Evolutionary conservation across 192 early-diverging fungal genomes (phyloP).

Genomic region (Chytriomyces sp.): DNA sequence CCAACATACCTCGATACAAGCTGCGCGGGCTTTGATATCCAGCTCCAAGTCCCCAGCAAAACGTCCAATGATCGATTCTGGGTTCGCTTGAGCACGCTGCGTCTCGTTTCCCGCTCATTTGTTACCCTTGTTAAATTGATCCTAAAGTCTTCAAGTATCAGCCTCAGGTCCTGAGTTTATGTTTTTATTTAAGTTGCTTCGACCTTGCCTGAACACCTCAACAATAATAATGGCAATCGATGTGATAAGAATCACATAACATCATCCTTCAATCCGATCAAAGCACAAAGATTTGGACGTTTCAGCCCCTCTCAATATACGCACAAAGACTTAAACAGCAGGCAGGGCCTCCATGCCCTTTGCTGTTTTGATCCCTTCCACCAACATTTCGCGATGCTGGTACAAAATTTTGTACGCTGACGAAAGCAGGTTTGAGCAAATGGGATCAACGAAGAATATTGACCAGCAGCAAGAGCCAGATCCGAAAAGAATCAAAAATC

Average conservation of each 20-base stretch:
- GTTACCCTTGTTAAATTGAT: constrained; percentile 38
- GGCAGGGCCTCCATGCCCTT: constrained; percentile 36
- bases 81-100: constrained; percentile 26
- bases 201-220: no score
- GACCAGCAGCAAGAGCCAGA: not conserved
- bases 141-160: not conserved
- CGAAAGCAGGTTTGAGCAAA: not conserved
- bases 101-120: constrained; percentile 54
- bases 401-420: constrained; percentile 58
- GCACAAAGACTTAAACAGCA: not conserved
- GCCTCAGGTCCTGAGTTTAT: no score
- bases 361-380: constrained; percentile 36
- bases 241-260: no score
- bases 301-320: not conserved
- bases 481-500: not conserved
- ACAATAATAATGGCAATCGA: no score
- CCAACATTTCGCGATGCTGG: constrained; percentile 55
- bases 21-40: constrained; percentile 67
- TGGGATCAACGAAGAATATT: constrained; percentile 5
- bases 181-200: no score
- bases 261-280: no score
- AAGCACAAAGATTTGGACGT: no score
- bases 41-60: constrained; percentile 82
- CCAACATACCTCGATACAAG: constrained; percentile 67
- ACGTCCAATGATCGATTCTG: constrained; percentile 54